phyloP scores from a whole-genome alignment of 2,329 filamentous ascomycete species.

The Penicillium polonicum region DNA sequence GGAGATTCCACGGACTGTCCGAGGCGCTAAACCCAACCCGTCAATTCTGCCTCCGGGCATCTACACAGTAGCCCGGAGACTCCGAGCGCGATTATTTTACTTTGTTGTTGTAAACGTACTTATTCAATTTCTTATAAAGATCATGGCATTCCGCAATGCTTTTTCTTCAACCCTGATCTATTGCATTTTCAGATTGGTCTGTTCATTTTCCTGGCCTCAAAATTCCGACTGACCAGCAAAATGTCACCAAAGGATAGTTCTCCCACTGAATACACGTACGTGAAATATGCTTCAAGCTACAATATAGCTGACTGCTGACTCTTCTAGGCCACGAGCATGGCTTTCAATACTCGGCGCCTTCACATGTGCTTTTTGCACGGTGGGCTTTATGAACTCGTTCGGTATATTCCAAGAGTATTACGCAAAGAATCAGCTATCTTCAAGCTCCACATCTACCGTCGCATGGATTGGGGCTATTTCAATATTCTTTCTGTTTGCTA shows the following conservation, averaged over 20 bases:
- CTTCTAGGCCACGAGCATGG: constrained; percentile 26
- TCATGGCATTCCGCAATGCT: background rate
- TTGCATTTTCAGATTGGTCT: background rate
- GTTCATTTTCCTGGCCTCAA: no score
- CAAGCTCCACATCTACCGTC: constrained; percentile 31
- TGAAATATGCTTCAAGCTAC: constrained; percentile 1
- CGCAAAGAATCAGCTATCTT: constrained; percentile 22
- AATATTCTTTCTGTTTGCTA: constrained; percentile 35
- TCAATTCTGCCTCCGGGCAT: background rate
- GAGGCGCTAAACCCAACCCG: constrained; percentile 4
- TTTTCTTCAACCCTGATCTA: background rate
- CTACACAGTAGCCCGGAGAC: constrained; percentile 7
- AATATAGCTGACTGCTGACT: background rate
- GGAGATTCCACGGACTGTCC: constrained; percentile 30
- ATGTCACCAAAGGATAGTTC: background rate
- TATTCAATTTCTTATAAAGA: background rate
- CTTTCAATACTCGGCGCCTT: constrained; percentile 33
- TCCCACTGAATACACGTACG: constrained; percentile 27
- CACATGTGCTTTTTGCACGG: constrained; percentile 36
- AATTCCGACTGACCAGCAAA: background rate
- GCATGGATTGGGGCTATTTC: constrained; percentile 37
- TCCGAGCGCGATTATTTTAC: constrained; percentile 2
- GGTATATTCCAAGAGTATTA: constrained; percentile 40
- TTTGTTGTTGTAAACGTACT: background rate
- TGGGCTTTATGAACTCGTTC: constrained; percentile 42